Conservation (phyloP, 805 yeast species). For the Wickerhamiella allomyrinae region DNA sequence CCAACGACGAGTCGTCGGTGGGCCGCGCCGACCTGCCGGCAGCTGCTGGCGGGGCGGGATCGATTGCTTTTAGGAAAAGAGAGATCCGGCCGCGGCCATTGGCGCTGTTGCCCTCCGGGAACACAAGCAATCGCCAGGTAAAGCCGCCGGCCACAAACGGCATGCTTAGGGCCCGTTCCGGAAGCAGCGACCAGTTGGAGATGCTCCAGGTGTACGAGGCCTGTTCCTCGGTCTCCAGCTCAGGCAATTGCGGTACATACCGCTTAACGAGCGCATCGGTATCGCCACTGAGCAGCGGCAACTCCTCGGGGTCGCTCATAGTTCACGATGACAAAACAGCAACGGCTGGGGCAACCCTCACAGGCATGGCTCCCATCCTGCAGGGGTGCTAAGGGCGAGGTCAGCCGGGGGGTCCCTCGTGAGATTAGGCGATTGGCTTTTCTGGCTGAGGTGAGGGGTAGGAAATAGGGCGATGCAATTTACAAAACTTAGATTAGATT, state of each 20-base stretch:
- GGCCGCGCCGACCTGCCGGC: background rate
- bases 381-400: no score
- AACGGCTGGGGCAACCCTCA: no score
- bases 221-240: slow-evolving; percentile 16
- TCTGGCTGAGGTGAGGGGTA: no score
- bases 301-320: background rate
- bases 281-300: background rate
- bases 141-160: slow-evolving; percentile 21
- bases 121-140: slow-evolving; percentile 43
- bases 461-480: no score
- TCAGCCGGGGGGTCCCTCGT: no score
- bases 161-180: slow-evolving; percentile 23
- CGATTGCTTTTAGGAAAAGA: slow-evolving; percentile 63
- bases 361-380: no score
- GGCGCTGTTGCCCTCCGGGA: slow-evolving; percentile 60
- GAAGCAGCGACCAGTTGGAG: slow-evolving; percentile 26
- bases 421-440: no score
- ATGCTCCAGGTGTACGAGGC: slow-evolving; percentile 24
- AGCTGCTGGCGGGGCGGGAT: slow-evolving; percentile 3
- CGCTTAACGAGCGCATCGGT: background rate
- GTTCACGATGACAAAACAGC: no score
- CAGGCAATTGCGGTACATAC: background rate
- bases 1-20: background rate
- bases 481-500: no score
- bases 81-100: slow-evolving; percentile 36